Evolutionary conservation across 2,329 filamentous ascomycete genomes (phyloP), one percentile per base, ranked within the genome.

Genomic region (Aspergillus uvarum): DNA sequence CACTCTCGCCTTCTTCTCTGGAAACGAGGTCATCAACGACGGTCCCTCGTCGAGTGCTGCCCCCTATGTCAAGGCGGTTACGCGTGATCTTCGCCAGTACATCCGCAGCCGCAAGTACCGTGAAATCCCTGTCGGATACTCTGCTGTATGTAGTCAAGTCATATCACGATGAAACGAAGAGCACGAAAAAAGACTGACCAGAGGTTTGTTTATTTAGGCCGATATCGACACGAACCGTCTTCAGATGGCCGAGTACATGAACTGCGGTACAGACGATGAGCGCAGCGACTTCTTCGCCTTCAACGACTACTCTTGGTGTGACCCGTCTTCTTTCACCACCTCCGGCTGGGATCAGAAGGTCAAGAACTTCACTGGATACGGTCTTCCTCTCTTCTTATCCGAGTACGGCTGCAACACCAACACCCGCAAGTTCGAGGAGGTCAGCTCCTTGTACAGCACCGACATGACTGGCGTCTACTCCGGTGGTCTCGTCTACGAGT

Each of bases 401-500:
- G 95, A 98, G 78, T 98, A 90, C 74, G 95, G 95, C 63, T 99
- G 95, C 83, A 88, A 86, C 78, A 89, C 85, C 73, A 92, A 91
- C 82, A 85, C 81, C 61, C 93, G 94, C 69, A 81, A 89, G 71
- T 99, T 96, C 72, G 82, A 87, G 61, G 94, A 97, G 80, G 79
- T 97, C 55, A 77, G 78, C 51, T 83, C 93, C 50, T 83, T 99
- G 59, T 98, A 97, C 88, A 85, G 81, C 77, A 78, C 77, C 21
- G 76, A 96, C 61, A 98, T 98, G 94, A 92, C 89, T 7, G 68
- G 77, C 19, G 92, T 97, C 70, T 98, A 96, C 85, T 97, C 93
- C 47, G 95, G 95, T 70, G 95, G 95, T 76, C 85, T 99, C 44
- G 90, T 97, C 76, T 99, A 97, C 80, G 93, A 98, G 79, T 99